Conservation (phyloP, 2,329 filamentous ascomycete genomes). For the Didymella sp. region DNA sequence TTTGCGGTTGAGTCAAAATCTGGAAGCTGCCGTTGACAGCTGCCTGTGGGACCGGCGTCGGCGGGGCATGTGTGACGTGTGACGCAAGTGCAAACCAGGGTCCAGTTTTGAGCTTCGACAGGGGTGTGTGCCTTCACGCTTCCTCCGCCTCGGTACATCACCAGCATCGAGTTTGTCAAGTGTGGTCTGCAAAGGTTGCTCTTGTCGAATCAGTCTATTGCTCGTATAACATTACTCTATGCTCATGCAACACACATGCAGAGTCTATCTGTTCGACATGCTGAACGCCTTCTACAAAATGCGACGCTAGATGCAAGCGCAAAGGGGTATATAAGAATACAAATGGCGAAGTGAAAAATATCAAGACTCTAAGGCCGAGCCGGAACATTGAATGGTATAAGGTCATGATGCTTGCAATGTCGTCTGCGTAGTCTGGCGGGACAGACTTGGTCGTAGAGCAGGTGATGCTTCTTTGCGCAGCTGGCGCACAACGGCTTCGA, state of each 20-base stretch:
- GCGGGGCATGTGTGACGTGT: conserved; percentile 15
- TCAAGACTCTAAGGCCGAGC: not conserved
- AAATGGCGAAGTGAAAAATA: conserved; percentile 8
- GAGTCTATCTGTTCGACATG: conserved; percentile 6
- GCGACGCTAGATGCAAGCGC: conserved; percentile 11
- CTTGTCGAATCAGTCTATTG: not conserved
- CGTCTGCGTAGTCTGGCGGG: conserved; percentile 14
- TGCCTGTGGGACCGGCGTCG: conserved; percentile 17
- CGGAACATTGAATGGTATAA: not conserved
- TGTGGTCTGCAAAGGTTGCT: not conserved
- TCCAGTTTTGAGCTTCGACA: conserved; percentile 14
- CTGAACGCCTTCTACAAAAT: conserved; percentile 7
- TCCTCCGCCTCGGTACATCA: not conserved
- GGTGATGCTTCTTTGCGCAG: conserved; percentile 54
- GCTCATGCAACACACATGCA: conserved; percentile 10
- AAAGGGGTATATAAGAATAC: conserved; percentile 21
- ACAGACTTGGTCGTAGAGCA: conserved; percentile 12
- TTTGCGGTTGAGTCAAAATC: conserved; percentile 19
- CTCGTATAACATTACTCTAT: conserved; percentile 18
- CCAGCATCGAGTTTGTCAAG: not conserved
- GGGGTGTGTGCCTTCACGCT: conserved; percentile 4
- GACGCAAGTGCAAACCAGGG: conserved; percentile 17
- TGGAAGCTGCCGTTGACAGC: conserved; percentile 15
- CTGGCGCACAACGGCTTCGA: conserved; percentile 69
- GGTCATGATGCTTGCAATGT: conserved; percentile 1